phyloP scores from a whole-genome alignment of 2,329 filamentous ascomycete genomes.

The Nannizzia gypsea region DNA sequence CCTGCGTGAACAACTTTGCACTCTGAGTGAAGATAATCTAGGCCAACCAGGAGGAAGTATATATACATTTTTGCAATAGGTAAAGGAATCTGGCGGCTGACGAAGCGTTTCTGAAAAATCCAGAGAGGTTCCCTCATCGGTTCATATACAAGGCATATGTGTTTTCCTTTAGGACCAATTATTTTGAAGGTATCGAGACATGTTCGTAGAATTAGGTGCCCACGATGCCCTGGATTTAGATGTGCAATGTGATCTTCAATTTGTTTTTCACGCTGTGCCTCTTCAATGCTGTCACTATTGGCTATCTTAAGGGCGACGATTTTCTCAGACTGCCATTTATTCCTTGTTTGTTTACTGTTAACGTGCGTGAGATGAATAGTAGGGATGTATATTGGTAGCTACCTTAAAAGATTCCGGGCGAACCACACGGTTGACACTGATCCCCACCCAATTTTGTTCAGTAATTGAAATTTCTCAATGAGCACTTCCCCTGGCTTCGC shows the following conservation, averaged over 20 bases:
- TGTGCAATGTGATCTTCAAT: constrained; percentile 20
- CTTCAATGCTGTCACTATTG: constrained; percentile 11
- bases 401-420: constrained; percentile 23
- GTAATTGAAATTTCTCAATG: constrained; percentile 13
- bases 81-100: constrained; percentile 15
- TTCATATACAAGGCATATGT: constrained; percentile 13
- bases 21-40: constrained; percentile 14
- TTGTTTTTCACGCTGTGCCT: constrained; percentile 14
- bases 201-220: constrained; percentile 19
- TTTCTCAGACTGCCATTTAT: background rate
- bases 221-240: constrained; percentile 18
- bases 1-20: constrained; percentile 31
- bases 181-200: constrained; percentile 14
- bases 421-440: constrained; percentile 33
- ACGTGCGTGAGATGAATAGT: background rate
- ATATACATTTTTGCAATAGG: constrained; percentile 21
- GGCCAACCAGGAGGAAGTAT: constrained; percentile 16
- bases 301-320: background rate
- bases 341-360: background rate
- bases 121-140: constrained; percentile 18
- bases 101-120: background rate
- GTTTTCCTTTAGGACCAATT: constrained; percentile 7
- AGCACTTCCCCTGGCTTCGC: constrained; percentile 14
- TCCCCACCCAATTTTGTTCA: constrained; percentile 26
- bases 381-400: constrained; percentile 16